Evolutionary conservation across 2,329 filamentous ascomycete genomes (phyloP), one percentile per base, ranked within the genome.

Genomic region (Pestalotiopsis sp.): DNA sequence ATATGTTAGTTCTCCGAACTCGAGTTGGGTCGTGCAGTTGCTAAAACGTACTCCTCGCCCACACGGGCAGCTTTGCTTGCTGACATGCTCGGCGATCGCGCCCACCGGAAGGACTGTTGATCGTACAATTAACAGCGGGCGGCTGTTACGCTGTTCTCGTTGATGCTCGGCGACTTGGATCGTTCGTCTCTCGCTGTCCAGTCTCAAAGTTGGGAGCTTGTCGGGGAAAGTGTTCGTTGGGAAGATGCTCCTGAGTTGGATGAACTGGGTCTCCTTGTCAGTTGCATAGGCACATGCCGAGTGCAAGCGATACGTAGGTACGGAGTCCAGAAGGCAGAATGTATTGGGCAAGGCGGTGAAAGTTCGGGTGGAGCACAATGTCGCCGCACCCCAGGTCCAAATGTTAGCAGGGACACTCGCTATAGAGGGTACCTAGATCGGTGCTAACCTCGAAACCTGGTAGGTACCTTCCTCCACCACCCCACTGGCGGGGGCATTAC

Each of bases 31-130:
- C n/a, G n/a, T 6, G 14, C 61, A 27, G 39, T 17, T 64, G 61
- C 61, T 36, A 11, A 4, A 36, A 84, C 87, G 69, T 82, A 90
- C 88, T 90, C 88, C 80, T 90, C 88, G 78, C 88, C 88, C 72
- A 90, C 80, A 68, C 88, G 86, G 78, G 87, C 85, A 68, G 88
- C 87, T 78, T 90, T 90, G 78, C 81, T 89, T 70, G 87, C 84
- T 69, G 88, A 86, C 87, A 90, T 90, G 74, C 57, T 59, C 57
- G 27, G 23, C 20, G 4, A 17, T 27, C 57, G 2, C 9, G 45
- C 14, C 17, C 45, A 52, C 45, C 4, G 45, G 23, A 2, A n/a
- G 14, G 45, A 52, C 45, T 52, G 14, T 52, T 52, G 45, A 23
- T 52, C 14, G 20, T 17, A 52, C 45, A 17, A 52, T 23, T 4